These are phyloP conservation scores for Salix purpurea DNA, from an alignment of 345 rosid genomes.

Conservation along the genomic window DNA sequence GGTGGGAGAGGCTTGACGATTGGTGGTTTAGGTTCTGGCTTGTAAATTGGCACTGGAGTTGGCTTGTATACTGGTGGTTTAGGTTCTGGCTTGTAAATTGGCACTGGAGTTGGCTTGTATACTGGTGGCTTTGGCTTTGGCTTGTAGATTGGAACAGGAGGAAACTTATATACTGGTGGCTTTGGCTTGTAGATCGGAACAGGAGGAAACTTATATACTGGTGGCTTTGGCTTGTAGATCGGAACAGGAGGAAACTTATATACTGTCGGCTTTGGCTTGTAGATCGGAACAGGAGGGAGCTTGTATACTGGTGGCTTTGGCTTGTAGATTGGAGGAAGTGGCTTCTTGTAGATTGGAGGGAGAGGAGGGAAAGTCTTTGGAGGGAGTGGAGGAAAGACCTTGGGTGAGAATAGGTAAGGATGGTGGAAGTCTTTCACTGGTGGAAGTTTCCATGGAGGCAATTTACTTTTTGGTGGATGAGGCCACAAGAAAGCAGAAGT, in stretches of 20 bases:
- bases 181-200: conserved; percentile 14
- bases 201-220: neutral
- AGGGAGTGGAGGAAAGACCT: conserved; percentile 13
- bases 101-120: conserved; percentile 2
- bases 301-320: conserved; percentile 5
- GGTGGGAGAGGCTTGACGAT: conserved; percentile 8
- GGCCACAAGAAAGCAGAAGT: conserved; percentile 59
- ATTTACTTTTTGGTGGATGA: conserved; percentile 32
- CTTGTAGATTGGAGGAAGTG: neutral
- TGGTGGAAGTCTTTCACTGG: conserved; percentile 22
- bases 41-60: conserved; percentile 2
- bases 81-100: neutral
- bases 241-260: neutral
- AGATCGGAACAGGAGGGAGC: neutral
- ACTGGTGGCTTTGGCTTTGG: conserved; percentile 5
- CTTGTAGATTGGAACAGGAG: neutral
- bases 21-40: conserved; percentile 18
- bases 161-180: neutral
- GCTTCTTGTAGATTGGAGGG: conserved; percentile 16
- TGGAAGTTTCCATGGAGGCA: conserved; percentile 29
- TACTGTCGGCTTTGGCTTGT: conserved; percentile 5
- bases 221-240: conserved; percentile 6
- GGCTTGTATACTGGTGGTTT: conserved; percentile 6
- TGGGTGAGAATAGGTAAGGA: conserved; percentile 18
- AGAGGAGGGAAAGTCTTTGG: conserved; percentile 9